Base-by-base conservation (phyloP, 78 protist genomes). In the Speleostelium caveatum region DNA sequence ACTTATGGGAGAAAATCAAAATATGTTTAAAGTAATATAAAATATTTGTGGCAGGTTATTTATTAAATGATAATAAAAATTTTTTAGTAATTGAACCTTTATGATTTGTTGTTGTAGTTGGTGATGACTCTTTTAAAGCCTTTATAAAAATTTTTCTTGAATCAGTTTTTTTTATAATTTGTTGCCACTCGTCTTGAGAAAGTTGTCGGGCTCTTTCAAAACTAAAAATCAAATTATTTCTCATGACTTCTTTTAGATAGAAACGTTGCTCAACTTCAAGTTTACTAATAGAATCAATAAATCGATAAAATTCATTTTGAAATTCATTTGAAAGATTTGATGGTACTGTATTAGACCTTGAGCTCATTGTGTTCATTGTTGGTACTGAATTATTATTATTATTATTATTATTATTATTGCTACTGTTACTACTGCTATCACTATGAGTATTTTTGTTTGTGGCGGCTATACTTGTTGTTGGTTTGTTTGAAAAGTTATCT, bases 141-240 rank as follows among this genome's bases (percentile, higher is more conserved):
- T 77, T 77, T 28, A 62, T 19, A 35, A 77, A 65, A 32, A 36
- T 1, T 51, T 65, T 77, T 10, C 87, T 30, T 19, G 75, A 39
- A 49, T 45, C 51, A 4, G 26, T 28, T 33, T 77, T 77, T 24
- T 77, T 68, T 17, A 61, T 26, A 4, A 77, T 77, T 16, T 24
- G 28, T 45, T 39, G 60, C 65, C 60, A 65, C 14, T 77, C 87
- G 3, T 63, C 73, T 32, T 45, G 19, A 7, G 26, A 1, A 8
- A 30, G 17, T 32, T 53, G 36, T 35, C 30, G 49, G 0, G 66
- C 41, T n/a, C 36, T 67, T 6, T 77, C 87, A 36, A 77, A 41
- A 51, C 28, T 65, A 36, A 77, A 67, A 7, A 77, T 45, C 45
- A 35, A 45, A 33, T 77, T 45, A 10, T 8, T 1, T 22, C 42